These are phyloP conservation scores for Penicillium angulare DNA, from an alignment of 495 filamentous ascomycete species.

Conservation along the genomic window DNA sequence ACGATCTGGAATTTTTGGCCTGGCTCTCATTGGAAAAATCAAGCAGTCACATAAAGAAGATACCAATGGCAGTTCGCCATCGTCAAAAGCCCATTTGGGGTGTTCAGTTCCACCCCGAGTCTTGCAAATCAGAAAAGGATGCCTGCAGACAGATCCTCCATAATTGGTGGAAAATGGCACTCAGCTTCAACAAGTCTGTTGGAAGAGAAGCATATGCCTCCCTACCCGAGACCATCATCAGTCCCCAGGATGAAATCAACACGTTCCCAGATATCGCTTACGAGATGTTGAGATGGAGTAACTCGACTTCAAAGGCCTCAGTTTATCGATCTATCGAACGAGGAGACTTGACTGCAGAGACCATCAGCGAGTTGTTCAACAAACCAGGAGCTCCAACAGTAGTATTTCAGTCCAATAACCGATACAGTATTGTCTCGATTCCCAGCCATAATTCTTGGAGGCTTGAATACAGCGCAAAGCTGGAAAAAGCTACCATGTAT, in stretches of 20 bases:
- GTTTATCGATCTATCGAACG: slow-evolving; percentile 25
- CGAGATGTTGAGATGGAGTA: slow-evolving; percentile 38
- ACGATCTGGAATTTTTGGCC: slow-evolving; percentile 35
- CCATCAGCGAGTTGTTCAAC: slow-evolving; percentile 38
- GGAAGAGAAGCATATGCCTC: slow-evolving; percentile 29
- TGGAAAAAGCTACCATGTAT: slow-evolving; percentile 22
- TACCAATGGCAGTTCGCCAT: slow-evolving; percentile 79
- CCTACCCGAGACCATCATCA: slow-evolving; percentile 26
- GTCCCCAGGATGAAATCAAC: slow-evolving; percentile 15
- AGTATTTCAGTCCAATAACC: slow-evolving; percentile 44
- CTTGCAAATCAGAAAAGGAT: slow-evolving; percentile 73
- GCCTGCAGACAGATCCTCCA: slow-evolving; percentile 63
- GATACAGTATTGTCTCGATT: slow-evolving; percentile 41
- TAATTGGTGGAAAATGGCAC: slow-evolving; percentile 68
- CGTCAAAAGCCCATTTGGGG: slow-evolving; percentile 77
- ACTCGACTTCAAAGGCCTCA: slow-evolving; percentile 28
- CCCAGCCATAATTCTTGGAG: slow-evolving; percentile 42
- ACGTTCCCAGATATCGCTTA: slow-evolving; percentile 30
- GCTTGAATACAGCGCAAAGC: slow-evolving; percentile 36
- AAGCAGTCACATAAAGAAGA: slow-evolving; percentile 23
- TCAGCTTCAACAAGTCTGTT: slow-evolving; percentile 36
- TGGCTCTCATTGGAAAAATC: slow-evolving; percentile 31
- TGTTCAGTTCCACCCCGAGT: slow-evolving; percentile 94
- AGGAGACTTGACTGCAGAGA: slow-evolving; percentile 26
- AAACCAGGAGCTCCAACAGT: slow-evolving; percentile 36